These are phyloP conservation scores for Orobanche coerulescens DNA, from an alignment of 257 asterid species.

Conservation along the genomic window DNA sequence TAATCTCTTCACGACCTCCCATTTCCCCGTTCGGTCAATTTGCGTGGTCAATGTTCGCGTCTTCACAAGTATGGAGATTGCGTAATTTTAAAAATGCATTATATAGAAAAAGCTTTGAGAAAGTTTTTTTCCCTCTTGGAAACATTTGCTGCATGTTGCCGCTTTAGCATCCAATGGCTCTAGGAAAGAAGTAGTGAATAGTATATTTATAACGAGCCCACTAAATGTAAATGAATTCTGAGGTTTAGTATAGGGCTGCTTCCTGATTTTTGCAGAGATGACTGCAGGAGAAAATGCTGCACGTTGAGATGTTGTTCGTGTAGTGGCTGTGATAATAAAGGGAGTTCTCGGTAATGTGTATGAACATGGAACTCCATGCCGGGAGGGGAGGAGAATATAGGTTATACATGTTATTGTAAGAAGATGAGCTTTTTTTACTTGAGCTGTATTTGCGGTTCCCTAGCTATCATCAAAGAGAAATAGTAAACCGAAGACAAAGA, in stretches of 20 bases:
- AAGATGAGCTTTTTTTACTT: conserved; percentile 11
- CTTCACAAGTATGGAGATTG: conserved; percentile 2
- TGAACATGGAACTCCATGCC: background rate
- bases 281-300: background rate
- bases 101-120: background rate
- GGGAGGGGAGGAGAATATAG: background rate
- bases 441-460: too few species aligned
- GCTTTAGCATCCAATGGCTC: background rate
- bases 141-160: conserved; percentile 13
- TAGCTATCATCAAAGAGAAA: too few species aligned
- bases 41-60: background rate
- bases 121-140: too few species aligned
- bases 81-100: background rate
- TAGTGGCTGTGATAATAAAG: too few species aligned
- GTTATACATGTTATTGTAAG: conserved; percentile 3
- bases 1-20: background rate
- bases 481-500: too few species aligned
- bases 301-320: background rate
- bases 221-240: conserved; percentile 17
- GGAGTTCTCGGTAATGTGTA: too few species aligned
- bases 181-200: background rate
- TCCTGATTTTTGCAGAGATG: background rate
- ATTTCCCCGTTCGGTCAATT: background rate
- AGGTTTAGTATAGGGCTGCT: conserved; percentile 13
- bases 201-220: background rate